Evolutionary conservation across 164 flowering plant genomes (phyloP), one percentile per base, ranked within the genome.

Genomic region (Santalum album): DNA sequence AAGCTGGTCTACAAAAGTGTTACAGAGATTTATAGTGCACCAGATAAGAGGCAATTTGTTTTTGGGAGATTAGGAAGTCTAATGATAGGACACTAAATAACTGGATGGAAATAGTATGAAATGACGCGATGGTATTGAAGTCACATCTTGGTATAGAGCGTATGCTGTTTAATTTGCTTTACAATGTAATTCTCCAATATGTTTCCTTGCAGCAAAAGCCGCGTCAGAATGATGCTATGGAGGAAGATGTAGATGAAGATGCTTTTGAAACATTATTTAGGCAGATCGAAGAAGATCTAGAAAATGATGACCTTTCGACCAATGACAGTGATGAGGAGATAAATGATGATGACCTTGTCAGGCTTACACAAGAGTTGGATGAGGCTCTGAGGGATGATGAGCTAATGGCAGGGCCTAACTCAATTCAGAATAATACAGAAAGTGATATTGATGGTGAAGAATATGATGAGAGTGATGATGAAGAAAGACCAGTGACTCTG

Each of bases 251-350:
- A 27, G 91, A 80, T 65, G 96, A 76, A 27, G 96, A 86, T 79
- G 84, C 94, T 17, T 64, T 88, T 53, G 98, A 84, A 60, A 84
- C 84, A 22, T 74, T 92, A 15, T 92, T 92, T 72, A 69, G 55
- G 47, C 84, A 63, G 66, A 71, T 88, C 36, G 98, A 88, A 61
- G 90, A 88, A 67, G 96, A 91, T 67, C 73, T 91, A 17, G 81
- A 78, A 60, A 84, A 78, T 63, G 96, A 84, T 56, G 68, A 61
- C 18, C 19, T 51, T 18, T 58, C 71, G 5, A 10, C 54, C 20
- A 76, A 53, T 51, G 90, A 76, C 34, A 67, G 52, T 56, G 86
- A 77, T 56, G 96, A 84, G 35, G 88, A 88, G 35, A 61, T 88
- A 66, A 77, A 61, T 34, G 96, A 92, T 69, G 96, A 85, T 60